Evolutionary conservation across 139 green algal species (phyloP).

Genomic region (Micromonas commoda): DNA sequence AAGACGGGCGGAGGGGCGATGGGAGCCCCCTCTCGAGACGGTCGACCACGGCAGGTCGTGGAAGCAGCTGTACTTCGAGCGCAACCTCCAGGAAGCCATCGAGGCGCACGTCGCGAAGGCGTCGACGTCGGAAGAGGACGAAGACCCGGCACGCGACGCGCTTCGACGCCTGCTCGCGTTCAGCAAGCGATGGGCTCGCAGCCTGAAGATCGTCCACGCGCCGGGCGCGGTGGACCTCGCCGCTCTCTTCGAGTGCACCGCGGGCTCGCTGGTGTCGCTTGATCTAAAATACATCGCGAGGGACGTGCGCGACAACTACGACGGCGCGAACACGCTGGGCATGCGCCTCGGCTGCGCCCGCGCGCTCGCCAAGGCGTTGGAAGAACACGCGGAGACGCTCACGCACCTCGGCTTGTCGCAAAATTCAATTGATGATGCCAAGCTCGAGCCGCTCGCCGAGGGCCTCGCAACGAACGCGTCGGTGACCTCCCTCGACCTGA

Average conservation of each 20-base stretch:
- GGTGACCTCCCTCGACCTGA: too few relatives aligned
- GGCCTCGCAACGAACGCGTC: too few relatives aligned
- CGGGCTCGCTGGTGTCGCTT: slow-evolving; percentile 44
- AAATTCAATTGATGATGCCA: too few relatives aligned
- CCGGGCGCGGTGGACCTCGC: slow-evolving; percentile 65
- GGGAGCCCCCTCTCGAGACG: slow-evolving; percentile 47
- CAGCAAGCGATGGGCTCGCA: slow-evolving; percentile 53
- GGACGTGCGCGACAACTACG: slow-evolving; percentile 69
- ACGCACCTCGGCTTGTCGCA: too few relatives aligned
- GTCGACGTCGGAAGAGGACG: slow-evolving; percentile 32
- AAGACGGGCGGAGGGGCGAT: slow-evolving; percentile 43
- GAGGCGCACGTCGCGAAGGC: slow-evolving; percentile 51
- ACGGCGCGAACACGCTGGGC: slow-evolving; percentile 58
- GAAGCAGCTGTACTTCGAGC: slow-evolving; percentile 81
- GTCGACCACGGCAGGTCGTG: slow-evolving; percentile 61
- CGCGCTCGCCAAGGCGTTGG: slow-evolving; percentile 46
- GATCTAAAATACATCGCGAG: slow-evolving; percentile 56
- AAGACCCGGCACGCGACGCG: too few relatives aligned
- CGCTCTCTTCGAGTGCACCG: slow-evolving; percentile 51
- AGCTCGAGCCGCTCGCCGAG: too few relatives aligned
- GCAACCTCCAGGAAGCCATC: slow-evolving; percentile 57
- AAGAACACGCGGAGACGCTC: slow-evolving; percentile 47
- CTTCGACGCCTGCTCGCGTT: slow-evolving; percentile 60
- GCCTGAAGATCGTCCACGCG: slow-evolving; percentile 56
- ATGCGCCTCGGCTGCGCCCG: slow-evolving; percentile 70